phyloP scores from a whole-genome alignment of 2,329 filamentous ascomycete genomes.

The Clonostachys rosea region DNA sequence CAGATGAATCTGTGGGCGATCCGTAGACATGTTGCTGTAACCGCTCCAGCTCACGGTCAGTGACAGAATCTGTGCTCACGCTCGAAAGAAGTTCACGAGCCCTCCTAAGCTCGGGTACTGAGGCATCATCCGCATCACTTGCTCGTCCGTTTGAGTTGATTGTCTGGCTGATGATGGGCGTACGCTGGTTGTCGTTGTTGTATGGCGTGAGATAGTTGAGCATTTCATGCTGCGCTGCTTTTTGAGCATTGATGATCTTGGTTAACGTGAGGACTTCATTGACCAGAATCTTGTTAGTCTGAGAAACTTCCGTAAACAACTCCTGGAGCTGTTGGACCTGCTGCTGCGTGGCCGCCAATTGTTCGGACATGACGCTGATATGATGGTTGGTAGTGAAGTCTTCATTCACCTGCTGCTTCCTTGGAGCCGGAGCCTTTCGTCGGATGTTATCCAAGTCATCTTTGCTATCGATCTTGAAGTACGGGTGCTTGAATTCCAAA shows the following conservation, averaged over 20 bases:
- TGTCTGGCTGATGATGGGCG: slow-evolving; percentile 17
- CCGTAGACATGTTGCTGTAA: slow-evolving; percentile 46
- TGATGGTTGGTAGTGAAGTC: slow-evolving; percentile 83
- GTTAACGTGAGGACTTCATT: slow-evolving; percentile 58
- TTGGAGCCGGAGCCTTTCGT: slow-evolving; percentile 86
- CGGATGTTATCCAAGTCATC: slow-evolving; percentile 95
- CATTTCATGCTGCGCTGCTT: slow-evolving; percentile 53
- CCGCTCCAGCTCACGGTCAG: slow-evolving; percentile 50
- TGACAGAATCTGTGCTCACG: slow-evolving; percentile 44
- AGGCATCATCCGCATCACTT: slow-evolving; percentile 41
- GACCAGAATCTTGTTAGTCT: slow-evolving; percentile 57
- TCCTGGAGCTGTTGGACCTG: slow-evolving; percentile 87
- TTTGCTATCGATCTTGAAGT: slow-evolving; percentile 94
- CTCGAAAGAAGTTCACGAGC: slow-evolving; percentile 52
- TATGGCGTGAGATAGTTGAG: slow-evolving; percentile 49
- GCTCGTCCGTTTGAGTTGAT: slow-evolving; percentile 21
- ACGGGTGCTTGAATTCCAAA: slow-evolving; percentile 88
- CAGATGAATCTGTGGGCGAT: slow-evolving; percentile 48
- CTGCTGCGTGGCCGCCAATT: slow-evolving; percentile 84
- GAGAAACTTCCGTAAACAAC: slow-evolving; percentile 72
- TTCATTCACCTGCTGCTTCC: slow-evolving; percentile 63
- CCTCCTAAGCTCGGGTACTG: slow-evolving; percentile 43
- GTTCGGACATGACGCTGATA: slow-evolving; percentile 82
- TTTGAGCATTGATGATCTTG: slow-evolving; percentile 54
- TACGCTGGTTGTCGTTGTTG: slow-evolving; percentile 27